These are phyloP conservation scores for Tetrahymena elliotti DNA, from an alignment of 73 alveolate species.

Conservation along the genomic window DNA sequence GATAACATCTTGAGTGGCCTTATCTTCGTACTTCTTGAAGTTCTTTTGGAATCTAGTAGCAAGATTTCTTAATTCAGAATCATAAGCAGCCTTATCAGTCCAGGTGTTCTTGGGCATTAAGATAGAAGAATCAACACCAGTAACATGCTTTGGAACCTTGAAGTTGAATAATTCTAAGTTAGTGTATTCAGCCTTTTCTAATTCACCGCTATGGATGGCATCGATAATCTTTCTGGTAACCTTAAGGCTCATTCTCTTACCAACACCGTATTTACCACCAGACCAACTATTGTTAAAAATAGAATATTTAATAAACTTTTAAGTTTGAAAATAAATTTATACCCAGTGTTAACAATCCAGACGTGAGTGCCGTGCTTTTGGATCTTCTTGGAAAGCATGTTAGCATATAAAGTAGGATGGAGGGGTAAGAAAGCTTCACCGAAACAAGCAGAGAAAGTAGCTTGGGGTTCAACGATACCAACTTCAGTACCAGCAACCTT, in stretches of 20 bases:
- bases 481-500: conserved; percentile 94
- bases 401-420: conserved; percentile 88
- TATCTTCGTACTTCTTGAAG: conserved; percentile 9
- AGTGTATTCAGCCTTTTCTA: conserved; percentile 60
- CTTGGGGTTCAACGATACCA: conserved; percentile 86
- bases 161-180: conserved; percentile 59
- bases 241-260: conserved; percentile 82
- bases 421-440: conserved; percentile 93
- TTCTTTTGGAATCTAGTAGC: conserved; percentile 22
- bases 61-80: not conserved
- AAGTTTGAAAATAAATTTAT: not conserved
- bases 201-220: conserved; percentile 81
- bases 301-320: not conserved
- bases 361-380: conserved; percentile 70
- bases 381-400: conserved; percentile 86
- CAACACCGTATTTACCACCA: conserved; percentile 91
- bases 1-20: conserved; percentile 17
- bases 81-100: conserved; percentile 33
- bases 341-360: conserved; percentile 94
- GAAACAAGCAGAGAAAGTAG: conserved; percentile 96
- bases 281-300: conserved; percentile 54
- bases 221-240: conserved; percentile 85
- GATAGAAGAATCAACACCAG: conserved; percentile 72
- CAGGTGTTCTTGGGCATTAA: conserved; percentile 68
- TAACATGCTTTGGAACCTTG: conserved; percentile 65